These are phyloP conservation scores for Testicularia cyperi DNA, from an alignment of 1,284 basidiomycete species.

Conservation along the genomic window DNA sequence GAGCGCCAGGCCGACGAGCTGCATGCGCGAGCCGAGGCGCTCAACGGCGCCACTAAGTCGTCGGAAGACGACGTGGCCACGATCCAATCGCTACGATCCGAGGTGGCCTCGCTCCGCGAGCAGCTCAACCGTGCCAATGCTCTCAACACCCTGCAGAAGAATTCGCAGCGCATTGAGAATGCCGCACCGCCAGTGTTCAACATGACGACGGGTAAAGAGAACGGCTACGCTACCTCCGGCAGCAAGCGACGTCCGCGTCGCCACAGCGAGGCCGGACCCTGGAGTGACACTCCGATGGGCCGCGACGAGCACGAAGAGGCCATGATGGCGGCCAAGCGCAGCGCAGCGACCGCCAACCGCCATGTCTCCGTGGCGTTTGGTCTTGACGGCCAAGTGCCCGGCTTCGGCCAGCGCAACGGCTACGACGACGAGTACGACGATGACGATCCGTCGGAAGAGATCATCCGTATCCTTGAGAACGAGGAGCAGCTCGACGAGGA, in stretches of 20 bases:
- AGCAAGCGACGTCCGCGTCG: conserved; percentile 67
- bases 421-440: conserved; percentile 58
- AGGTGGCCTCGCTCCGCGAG: conserved; percentile 86
- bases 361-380: conserved; percentile 83
- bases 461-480: conserved; percentile 89
- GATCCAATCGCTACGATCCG: conserved; percentile 83
- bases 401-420: conserved; percentile 37
- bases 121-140: conserved; percentile 93
- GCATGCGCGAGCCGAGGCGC: conserved; percentile 67
- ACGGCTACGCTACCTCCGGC: conserved; percentile 27
- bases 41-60: conserved; percentile 48
- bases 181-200: conserved; percentile 52
- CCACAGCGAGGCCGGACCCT: conserved; percentile 81
- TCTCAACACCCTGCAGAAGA: conserved; percentile 55
- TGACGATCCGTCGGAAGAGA: conserved; percentile 90
- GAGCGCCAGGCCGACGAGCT: conserved; percentile 73
- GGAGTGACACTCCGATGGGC: conserved; percentile 68
- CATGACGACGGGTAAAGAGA: conserved; percentile 53
- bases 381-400: conserved; percentile 46
- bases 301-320: conserved; percentile 72
- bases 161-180: conserved; percentile 55
- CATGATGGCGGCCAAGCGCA: conserved; percentile 73
- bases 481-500: conserved; percentile 90
- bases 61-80: conserved; percentile 76
- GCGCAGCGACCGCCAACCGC: conserved; percentile 71